phyloP scores from a whole-genome alignment of 805 yeast species.

The Blastobotrys peoriensis region DNA sequence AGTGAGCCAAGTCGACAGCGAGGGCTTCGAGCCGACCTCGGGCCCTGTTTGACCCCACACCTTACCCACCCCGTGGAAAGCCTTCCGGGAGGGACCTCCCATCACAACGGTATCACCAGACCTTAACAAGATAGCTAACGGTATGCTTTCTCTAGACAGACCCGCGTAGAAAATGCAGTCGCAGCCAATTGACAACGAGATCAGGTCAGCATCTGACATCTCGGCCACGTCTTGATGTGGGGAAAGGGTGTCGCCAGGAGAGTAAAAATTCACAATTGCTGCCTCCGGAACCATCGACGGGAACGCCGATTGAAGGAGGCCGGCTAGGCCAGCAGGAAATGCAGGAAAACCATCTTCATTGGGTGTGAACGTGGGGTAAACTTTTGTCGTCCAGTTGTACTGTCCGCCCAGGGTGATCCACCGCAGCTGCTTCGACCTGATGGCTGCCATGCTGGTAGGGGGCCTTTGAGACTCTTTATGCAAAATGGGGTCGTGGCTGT shows the following conservation, averaged over 20 bases:
- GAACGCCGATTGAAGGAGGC: constrained; percentile 20
- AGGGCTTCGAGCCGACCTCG: constrained; percentile 6
- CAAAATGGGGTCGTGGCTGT: constrained; percentile 3
- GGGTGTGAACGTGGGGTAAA: constrained; percentile 34
- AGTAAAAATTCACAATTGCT: constrained; percentile 39
- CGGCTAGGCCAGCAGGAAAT: constrained; percentile 27
- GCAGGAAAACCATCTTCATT: constrained; percentile 29
- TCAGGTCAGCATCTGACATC: constrained; percentile 29
- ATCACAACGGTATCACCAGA: constrained; percentile 38
- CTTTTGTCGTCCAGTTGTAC: constrained; percentile 39
- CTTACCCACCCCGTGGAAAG: constrained; percentile 39
- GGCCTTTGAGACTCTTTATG: constrained; percentile 15
- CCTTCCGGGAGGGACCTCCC: constrained; percentile 36
- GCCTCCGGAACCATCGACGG: constrained; percentile 32
- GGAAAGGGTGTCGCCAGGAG: constrained; percentile 38
- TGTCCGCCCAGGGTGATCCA: constrained; percentile 45
- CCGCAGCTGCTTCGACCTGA: constrained; percentile 30
- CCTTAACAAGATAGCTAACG: constrained; percentile 31
- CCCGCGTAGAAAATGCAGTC: constrained; percentile 35
- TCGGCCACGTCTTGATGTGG: constrained; percentile 42
- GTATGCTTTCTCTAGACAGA: constrained; percentile 18
- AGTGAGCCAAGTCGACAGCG: constrained; percentile 29
- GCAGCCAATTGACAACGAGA: constrained; percentile 36
- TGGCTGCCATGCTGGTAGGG: constrained; percentile 11
- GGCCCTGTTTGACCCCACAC: constrained; percentile 34